A percentile compares a stretch with the other conserved stretches of the same genome.
phyloP scores from a whole-genome alignment of 2,329 filamentous ascomycete genomes.

The Fusarium sp. region DNA sequence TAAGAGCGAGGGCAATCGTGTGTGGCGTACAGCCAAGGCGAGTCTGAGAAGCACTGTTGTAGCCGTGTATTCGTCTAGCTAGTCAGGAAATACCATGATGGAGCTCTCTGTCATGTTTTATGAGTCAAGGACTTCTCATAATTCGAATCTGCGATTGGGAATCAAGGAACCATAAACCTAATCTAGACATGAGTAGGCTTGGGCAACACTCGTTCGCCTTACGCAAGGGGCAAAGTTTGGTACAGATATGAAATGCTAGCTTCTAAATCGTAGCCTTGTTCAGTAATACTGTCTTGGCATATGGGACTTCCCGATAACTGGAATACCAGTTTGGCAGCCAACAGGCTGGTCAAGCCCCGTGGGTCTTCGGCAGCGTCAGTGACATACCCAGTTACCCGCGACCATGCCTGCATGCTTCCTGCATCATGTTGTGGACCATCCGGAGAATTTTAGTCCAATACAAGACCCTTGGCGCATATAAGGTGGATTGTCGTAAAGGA shows the following conservation, averaged over 20 bases:
- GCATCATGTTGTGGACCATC: not conserved
- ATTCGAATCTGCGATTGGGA: not conserved
- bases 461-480: not conserved
- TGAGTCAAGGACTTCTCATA: not conserved
- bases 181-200: not conserved
- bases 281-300: not conserved
- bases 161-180: not conserved
- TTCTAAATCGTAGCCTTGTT: not conserved
- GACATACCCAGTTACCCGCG: too few relatives aligned
- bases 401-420: too few relatives aligned
- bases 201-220: conserved; percentile 1
- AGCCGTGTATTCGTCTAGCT: not conserved
- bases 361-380: conserved; percentile 1
- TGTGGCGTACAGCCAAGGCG: not conserved
- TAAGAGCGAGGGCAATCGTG: not conserved
- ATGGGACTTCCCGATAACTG: not conserved
- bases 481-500: conserved; percentile 2
- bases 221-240: not conserved
- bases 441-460: not conserved
- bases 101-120: not conserved
- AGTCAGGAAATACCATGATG: not conserved
- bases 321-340: conserved; percentile 5
- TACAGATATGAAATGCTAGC: not conserved
- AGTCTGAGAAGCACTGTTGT: not conserved
- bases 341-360: not conserved